phyloP scores from a whole-genome alignment of 2,329 filamentous ascomycete species.

The Sclerotinia subarctica region DNA sequence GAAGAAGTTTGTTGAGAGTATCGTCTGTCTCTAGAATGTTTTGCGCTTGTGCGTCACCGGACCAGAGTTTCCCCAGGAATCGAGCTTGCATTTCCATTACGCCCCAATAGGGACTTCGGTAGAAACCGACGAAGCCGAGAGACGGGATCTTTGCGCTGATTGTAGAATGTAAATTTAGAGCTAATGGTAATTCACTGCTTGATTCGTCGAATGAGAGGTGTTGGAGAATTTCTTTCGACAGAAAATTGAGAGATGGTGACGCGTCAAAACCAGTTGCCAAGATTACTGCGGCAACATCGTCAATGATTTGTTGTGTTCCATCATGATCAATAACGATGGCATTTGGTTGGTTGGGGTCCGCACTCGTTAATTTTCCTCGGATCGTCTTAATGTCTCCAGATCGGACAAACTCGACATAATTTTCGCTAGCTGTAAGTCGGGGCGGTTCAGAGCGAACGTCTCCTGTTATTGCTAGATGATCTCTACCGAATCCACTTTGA shows the following conservation, averaged over 20 bases:
- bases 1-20: slow-evolving; percentile 32
- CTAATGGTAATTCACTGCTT: slow-evolving; percentile 51
- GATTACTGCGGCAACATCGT: slow-evolving; percentile 63
- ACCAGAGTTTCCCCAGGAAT: slow-evolving; percentile 62
- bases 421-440: slow-evolving; percentile 67
- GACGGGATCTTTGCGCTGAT: slow-evolving; percentile 58
- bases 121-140: slow-evolving; percentile 79
- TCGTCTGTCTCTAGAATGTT: slow-evolving; percentile 33
- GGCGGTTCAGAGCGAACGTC: slow-evolving; percentile 47
- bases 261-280: slow-evolving; percentile 74
- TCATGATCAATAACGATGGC: slow-evolving; percentile 37
- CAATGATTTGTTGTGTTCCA: slow-evolving; percentile 39
- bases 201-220: slow-evolving; percentile 55
- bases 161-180: slow-evolving; percentile 66
- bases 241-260: slow-evolving; percentile 59
- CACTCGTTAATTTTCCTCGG: slow-evolving; percentile 28
- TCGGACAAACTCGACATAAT: slow-evolving; percentile 71
- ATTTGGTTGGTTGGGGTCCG: not conserved
- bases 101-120: slow-evolving; percentile 81
- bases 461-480: slow-evolving; percentile 38
- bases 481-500: slow-evolving; percentile 47
- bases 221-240: slow-evolving; percentile 54
- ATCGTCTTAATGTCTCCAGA: slow-evolving; percentile 54
- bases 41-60: slow-evolving; percentile 27
- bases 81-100: slow-evolving; percentile 84